These are phyloP conservation scores for Penicillium daleae DNA, from an alignment of 495 filamentous ascomycete species.

Conservation along the genomic window DNA sequence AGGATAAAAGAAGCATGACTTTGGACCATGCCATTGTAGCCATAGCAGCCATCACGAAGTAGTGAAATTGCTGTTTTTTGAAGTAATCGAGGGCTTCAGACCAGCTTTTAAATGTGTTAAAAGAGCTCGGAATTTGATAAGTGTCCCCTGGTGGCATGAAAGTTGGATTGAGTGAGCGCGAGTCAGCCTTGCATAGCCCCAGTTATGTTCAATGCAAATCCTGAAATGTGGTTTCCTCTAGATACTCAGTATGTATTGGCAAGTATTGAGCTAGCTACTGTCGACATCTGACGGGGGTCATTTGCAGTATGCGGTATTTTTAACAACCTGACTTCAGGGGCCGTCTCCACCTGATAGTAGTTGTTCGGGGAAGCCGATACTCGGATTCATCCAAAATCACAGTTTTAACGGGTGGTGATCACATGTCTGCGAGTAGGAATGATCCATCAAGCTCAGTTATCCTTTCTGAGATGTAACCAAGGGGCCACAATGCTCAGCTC, in stretches of 20 bases:
- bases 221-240: not conserved
- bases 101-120: not conserved
- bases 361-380: not conserved
- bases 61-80: not conserved
- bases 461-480: not conserved
- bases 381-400: not conserved
- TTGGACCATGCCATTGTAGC: not conserved
- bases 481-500: not conserved
- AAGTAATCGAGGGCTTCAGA: not conserved
- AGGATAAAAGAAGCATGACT: not conserved
- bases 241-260: not conserved
- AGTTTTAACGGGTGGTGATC: not conserved
- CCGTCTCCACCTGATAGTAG: not conserved
- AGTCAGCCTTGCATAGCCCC: not conserved
- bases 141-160: not conserved
- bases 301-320: not conserved
- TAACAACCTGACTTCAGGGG: not conserved
- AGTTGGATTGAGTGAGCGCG: not conserved
- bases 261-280: too few relatives aligned
- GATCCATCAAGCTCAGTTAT: not conserved
- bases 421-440: not conserved
- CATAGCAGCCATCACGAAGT: not conserved
- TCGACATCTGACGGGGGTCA: too few relatives aligned
- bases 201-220: not conserved
- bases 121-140: not conserved